Evolutionary conservation across 1,284 basidiomycete genomes (phyloP).

Genomic region (Thecaphora frezii): DNA sequence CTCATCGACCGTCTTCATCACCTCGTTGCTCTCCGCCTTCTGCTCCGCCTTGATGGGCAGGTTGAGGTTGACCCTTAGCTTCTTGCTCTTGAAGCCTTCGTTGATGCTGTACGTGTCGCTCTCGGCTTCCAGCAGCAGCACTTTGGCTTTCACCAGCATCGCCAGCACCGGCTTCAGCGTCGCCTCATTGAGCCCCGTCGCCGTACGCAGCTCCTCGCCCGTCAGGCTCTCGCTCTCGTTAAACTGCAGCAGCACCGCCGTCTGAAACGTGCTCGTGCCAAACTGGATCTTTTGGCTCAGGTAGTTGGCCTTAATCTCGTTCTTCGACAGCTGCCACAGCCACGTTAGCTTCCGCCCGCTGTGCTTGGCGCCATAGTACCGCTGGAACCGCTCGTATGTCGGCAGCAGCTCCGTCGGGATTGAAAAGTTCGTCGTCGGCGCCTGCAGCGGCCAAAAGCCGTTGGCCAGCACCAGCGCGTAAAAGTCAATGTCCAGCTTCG

Average conservation of each 20-base stretch:
- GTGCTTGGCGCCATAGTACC: constrained; percentile 92
- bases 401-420: constrained; percentile 84
- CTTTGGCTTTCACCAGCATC: constrained; percentile 83
- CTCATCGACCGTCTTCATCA: constrained; percentile 93
- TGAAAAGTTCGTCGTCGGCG: constrained; percentile 79
- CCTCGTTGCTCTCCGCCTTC: constrained; percentile 86
- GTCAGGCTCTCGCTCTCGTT: constrained; percentile 81
- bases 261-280: constrained; percentile 92
- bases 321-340: constrained; percentile 97
- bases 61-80: constrained; percentile 80
- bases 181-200: constrained; percentile 81
- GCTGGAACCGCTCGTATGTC: constrained; percentile 86
- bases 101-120: constrained; percentile 78
- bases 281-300: constrained; percentile 92
- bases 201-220: constrained; percentile 75
- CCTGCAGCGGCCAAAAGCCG: constrained; percentile 91
- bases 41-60: constrained; percentile 91
- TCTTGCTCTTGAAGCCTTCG: constrained; percentile 84
- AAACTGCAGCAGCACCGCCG: constrained; percentile 90
- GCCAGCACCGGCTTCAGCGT: constrained; percentile 80
- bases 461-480: constrained; percentile 90
- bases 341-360: constrained; percentile 93
- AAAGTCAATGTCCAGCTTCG: constrained; percentile 70
- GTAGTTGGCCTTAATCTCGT: constrained; percentile 90
- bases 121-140: constrained; percentile 63